Conservation (phyloP, 257 asterid species). For the Capsicum pubescens region DNA sequence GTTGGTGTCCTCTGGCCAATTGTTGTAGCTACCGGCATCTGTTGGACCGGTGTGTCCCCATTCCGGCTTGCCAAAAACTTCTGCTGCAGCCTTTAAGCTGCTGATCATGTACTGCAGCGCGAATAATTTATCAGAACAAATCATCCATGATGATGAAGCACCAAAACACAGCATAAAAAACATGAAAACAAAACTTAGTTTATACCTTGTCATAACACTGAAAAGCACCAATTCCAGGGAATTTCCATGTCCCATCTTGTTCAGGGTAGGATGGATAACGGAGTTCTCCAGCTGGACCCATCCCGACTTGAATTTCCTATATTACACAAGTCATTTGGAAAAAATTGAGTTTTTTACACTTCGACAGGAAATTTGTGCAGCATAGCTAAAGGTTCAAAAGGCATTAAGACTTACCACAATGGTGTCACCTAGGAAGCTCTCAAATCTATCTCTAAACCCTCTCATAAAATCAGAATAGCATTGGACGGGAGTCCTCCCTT, state of each 20-base stretch:
- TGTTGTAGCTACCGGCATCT: conserved; percentile 90
- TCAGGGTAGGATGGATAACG: conserved; percentile 95
- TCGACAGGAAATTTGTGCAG: not conserved
- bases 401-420: conserved; percentile 54
- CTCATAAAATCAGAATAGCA: conserved; percentile 92
- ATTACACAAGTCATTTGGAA: not conserved
- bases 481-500: conserved; percentile 88
- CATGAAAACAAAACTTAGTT: not conserved
- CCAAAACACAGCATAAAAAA: not conserved
- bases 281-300: conserved; percentile 99
- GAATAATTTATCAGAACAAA: not conserved
- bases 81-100: conserved; percentile 86
- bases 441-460: conserved; percentile 75
- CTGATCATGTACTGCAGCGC: conserved; percentile 81
- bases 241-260: conserved; percentile 78
- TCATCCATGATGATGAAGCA: not conserved
- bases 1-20: conserved; percentile 98
- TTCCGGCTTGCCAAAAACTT: conserved; percentile 79
- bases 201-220: conserved; percentile 94
- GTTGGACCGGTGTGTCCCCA: conserved; percentile 95
- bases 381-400: not conserved
- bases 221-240: conserved; percentile 96
- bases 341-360: not conserved
- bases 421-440: conserved; percentile 77
- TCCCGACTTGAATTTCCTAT: conserved; percentile 97